Base-by-base conservation (phyloP, 148 eudicot species). In the Camellia granthamiana region DNA sequence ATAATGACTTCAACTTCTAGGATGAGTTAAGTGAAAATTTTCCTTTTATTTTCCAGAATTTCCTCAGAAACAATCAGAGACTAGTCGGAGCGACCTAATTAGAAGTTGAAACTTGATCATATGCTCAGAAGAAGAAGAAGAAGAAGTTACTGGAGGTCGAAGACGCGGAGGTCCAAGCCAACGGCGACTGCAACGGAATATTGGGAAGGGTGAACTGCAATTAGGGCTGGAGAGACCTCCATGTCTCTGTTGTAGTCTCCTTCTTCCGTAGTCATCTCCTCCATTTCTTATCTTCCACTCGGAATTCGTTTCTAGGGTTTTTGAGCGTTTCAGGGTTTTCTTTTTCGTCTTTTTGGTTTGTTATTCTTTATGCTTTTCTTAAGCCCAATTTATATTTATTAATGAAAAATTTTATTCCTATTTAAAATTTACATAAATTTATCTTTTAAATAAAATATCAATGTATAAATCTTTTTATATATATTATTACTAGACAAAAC, bases 171-270 rank as follows among this genome's bases (percentile, higher is more conserved):
- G 51, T 96, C 91, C 19, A 92, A 88, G 7, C 97, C 98, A 80
- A 94, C 89, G 63, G 99, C 88, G 0, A 92, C 95, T 8, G 88
- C 87, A 69, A 94, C 80, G 42, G 87, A 90, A n/a, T 79, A 81
- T 43, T 92, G 88, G 51, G 83, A 58, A 5, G 95, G 98, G 73
- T 96, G 95, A 61, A 96, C 84, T 12, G 97, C 87, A 60, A 96
- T 90, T 18, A 92, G 70, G 51, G 99, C 99, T 19, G 99, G 98
- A 81, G 99, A 98, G 42, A 94, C 98, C 77, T 96, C 99, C 59
- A 78, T 62, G 18, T 89, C 95, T 16, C 84, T 78, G 75, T 78
- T 81, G 54, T 82, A 80, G 43, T 92, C 94, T 63, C 77, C 75
- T 4, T 88, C 89, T 38, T 86, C 85, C 72, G 78, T 85, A 30